Base-by-base conservation (phyloP, 179 eudicot genomes). In the Heliamphora pulchella region DNA sequence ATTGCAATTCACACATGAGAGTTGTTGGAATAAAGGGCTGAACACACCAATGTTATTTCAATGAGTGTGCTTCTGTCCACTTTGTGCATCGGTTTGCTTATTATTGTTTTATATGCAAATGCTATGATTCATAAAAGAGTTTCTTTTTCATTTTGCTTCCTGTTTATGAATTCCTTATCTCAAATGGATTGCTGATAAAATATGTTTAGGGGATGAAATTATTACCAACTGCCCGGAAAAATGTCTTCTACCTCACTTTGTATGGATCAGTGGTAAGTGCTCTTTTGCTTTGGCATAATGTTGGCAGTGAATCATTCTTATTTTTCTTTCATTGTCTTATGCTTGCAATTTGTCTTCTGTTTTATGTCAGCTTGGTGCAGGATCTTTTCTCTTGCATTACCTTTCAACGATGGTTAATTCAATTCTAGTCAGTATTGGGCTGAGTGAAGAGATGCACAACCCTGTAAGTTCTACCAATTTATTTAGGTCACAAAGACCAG, bases 401-500 rank as follows among this genome's bases (percentile, higher is more conserved):
- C 88, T 93, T 75, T 91, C 98, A 13, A 59, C 83, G 80, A 73
- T 91, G 76, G 90, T 93, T 79, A 95, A 93, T 83, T 91, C 98
- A 18, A 83, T 93, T 83, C 93, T 95, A n/a, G 82, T 85, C 67
- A 93, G 87, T 84, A 91, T 95, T 84, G 98, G 98, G 74, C 82
- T 95, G 81, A 86, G 92, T 78, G 92, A 95, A 83, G 98, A 95
- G 90, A 87, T 95, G 98, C 94, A 92, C 82, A 93, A 87, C 84
- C 95, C 97, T n/a, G 98, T 93, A 88, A 91, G 95, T 83, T 75
- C 43, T 79, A 47, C 72, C 41, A 39, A 57, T 57, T 61, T 73
- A 8, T 61, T 50, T 47, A 54, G 78, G 66, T 62, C 59, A 18
- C 62, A 31, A 39, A 2, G 5, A 53, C 43, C 41, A 17, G 9